Evolutionary conservation across 176 grass and related monocot genomes (phyloP), one percentile per base, ranked within the genome.

Genomic region (Ensete glaucum): DNA sequence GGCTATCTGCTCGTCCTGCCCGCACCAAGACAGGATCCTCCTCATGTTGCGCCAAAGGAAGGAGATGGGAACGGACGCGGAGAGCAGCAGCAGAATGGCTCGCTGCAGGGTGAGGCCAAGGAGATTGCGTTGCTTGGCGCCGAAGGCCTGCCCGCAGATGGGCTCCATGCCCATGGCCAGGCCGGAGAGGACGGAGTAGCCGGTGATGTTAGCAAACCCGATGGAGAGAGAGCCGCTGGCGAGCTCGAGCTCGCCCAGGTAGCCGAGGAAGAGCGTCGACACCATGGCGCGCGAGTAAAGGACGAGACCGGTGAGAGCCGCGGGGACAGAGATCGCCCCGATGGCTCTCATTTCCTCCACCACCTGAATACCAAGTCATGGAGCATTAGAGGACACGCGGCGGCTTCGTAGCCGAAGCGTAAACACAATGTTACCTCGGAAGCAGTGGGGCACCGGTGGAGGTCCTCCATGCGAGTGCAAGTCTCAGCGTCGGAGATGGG

Each of bases 131-230:
- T 54, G 71, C 4, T 55, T 54, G 23, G 71, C 71, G 11, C 71
- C 71, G 71, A 73, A 73, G 22, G 71, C 71, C 71, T 73, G 71
- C 12, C 29, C 71, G 71, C 71, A 73, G 71, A 73, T 73, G 51
- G 71, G 71, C 22, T 73, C 71, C 71, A 73, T 73, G 22, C 71
- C 71, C 52, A 55, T 54, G 52, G 71, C 71, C n/a, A 73, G 71
- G 11, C 71, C 71, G 21, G 71, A 73, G 21, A 73, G 71, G 21
- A 73, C 71, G 52, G 71, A 54, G 52, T 73, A 73, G 13, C 71
- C 71, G 20, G 71, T 73, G 10, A 73, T 73, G 52, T 73, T 73
- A 14, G 71, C 71, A 21, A 73, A 73, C 11, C 71, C 71, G 71
- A 73, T 73, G 3, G 71, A 51, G 2, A 73, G 71, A 11, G 71